Evolutionary conservation across 1,284 basidiomycete species (phyloP), one percentile per base, ranked within the genome.

Genomic region (Ganoderma resinaceum): DNA sequence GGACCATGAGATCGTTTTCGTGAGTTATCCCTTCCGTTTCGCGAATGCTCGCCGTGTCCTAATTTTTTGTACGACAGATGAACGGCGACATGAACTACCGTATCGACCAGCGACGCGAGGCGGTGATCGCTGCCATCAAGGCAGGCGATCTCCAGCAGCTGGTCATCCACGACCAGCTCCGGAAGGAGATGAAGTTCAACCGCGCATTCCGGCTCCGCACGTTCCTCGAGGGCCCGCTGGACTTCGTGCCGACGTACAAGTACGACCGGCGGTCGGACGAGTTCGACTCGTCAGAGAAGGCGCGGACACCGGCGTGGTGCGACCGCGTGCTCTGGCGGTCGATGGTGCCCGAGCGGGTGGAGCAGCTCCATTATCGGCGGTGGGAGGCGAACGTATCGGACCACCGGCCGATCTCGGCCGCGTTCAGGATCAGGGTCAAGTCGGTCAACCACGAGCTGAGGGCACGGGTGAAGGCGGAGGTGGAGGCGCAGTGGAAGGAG

Each of bases 201-300:
- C 92, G 93, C 18, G 88, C 86, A 0, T 98, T 96, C 83, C 89
- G 97, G 1, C 83, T 99, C 14, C 91, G 95, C 20, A 83, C 85
- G 1, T 99, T 99, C 80, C 80, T 79, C 16, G 97, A 99, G 76
- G 92, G 96, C 0, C 90, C 89, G 0, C 88, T 98, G 71, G 87
- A 83, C 0, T 98, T 97, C 76, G 78, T 87, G 23, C 97, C 97
- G 18, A 99, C 97, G 23, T 99, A 99, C 89, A 99, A 99, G 81
- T 99, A 98, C 81, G 95, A 98, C 78, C 89, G 87, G 1, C 83
- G 87, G 4, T 91, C 94, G 7, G 79, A 88, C 76, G 87, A 90
- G 69, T 99, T 95, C 77, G 97, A 99, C 78, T 85, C 91, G 2
- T 95, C 92, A 1, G 95, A 95, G 77, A 99, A 99, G 80, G 87